phyloP scores from a whole-genome alignment of 257 asterid species.

The Solanum etuberosum region DNA sequence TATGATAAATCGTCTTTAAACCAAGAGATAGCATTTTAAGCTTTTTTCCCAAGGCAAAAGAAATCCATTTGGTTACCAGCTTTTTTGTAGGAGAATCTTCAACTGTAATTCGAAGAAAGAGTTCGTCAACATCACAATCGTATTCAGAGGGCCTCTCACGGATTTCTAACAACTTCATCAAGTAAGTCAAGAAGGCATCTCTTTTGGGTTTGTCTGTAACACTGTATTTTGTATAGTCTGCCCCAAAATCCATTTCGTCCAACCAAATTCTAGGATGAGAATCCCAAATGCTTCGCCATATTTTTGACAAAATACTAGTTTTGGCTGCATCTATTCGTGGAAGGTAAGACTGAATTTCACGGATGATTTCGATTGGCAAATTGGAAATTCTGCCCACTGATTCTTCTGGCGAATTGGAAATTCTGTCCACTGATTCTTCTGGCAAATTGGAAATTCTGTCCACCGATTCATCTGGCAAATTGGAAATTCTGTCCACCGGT shows the following conservation, averaged over 20 bases:
- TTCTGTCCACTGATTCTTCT: too few species aligned
- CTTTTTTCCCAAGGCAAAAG: not conserved
- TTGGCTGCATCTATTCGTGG: not conserved
- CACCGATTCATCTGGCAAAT: too few species aligned
- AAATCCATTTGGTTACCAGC: not conserved
- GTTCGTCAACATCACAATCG: not conserved
- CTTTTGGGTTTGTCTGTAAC: not conserved
- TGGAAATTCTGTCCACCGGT: too few species aligned
- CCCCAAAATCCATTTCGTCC: not conserved
- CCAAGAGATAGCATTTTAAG: too few species aligned
- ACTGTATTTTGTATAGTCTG: not conserved
- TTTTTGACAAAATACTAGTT: not conserved
- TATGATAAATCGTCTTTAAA: not conserved
- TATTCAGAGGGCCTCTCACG: not conserved
- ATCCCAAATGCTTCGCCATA: not conserved
- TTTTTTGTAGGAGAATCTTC: not conserved
- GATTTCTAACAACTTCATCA: not conserved
- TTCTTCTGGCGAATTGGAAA: too few species aligned
- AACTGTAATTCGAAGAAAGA: not conserved
- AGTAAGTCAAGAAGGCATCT: not conserved
- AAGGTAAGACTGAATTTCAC: not conserved
- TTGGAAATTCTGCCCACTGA: not conserved
- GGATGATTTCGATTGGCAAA: not conserved
- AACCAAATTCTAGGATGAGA: not conserved
- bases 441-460: too few species aligned